Evolutionary conservation across 2,329 filamentous ascomycete species (phyloP), one percentile per base, ranked within the genome.

Genomic region (Aspergillus fischeri): DNA sequence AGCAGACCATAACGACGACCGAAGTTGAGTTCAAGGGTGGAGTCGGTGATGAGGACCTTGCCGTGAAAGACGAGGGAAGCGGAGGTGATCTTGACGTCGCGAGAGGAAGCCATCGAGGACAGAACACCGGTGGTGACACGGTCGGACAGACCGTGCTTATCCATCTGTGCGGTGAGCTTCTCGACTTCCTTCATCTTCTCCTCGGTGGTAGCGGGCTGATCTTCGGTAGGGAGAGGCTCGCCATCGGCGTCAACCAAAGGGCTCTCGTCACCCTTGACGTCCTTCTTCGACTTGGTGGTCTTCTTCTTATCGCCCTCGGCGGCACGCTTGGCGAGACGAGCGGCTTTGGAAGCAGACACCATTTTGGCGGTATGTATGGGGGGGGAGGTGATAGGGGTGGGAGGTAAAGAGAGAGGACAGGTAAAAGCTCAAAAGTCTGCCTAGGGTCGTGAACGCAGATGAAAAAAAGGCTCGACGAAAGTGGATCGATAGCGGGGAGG

Each of bases 81-180:
- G 55, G 92, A 96, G 65, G 88, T 96, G 75, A 99, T 94, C 83
- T 99, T 99, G 77, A 96, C 91, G 78, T 99, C 94, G 78, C 91
- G 89, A 80, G 90, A 95, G 66, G 90, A 83, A 63, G 84, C 78
- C 63, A 93, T 86, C 48, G 94, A 99, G 41, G 92, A 83, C 61
- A 99, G 82, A 56, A 99, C 94, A 85, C 94, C 94, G 60, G 94
- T 99, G 60, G 95, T 99, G 76, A 99, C 94, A 77, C 94, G 90
- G 78, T 99, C 94, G 14, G 94, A 97, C 64, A 99, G 83, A 71
- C 94, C 94, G 74, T 96, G 86, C 80, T 96, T 90, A 80, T 99
- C 94, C 84, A 96, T 89, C 81, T 99, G 95, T 54, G 92, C 83
- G 48, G 90, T 87, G 65, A 99, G 84, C 74, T 92, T 92, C 81